Conservation (phyloP, 495 filamentous ascomycete genomes). For the Baudoinia panamericana region DNA sequence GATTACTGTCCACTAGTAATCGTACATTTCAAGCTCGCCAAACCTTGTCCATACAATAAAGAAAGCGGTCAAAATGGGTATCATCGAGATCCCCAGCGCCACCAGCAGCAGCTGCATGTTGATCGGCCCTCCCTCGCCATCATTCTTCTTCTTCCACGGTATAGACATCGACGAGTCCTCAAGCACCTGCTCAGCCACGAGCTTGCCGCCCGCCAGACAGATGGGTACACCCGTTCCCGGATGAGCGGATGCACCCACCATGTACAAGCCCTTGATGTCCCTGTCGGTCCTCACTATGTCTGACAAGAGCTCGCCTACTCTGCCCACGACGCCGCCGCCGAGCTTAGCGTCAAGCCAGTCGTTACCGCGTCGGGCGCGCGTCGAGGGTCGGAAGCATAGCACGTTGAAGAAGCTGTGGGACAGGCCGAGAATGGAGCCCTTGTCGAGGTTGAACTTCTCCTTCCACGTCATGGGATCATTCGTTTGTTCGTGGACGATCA, state of each 20-base stretch:
- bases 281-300: constrained; percentile 21
- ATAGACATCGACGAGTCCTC: constrained; percentile 28
- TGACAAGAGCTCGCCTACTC: constrained; percentile 5
- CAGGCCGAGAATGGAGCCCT: constrained; percentile 55
- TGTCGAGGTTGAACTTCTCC: constrained; percentile 52
- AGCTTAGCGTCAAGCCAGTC: constrained; percentile 7
- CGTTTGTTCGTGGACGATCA: constrained; percentile 44
- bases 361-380: constrained; percentile 16
- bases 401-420: constrained; percentile 61
- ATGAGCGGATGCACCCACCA: constrained; percentile 59
- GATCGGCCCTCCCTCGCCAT: constrained; percentile 8
- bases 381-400: constrained; percentile 48
- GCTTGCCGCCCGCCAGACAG: constrained; percentile 47
- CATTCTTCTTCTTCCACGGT: constrained; percentile 29
- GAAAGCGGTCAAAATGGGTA: too few species aligned
- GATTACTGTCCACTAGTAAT: too few species aligned
- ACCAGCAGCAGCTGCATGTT: constrained; percentile 23
- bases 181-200: constrained; percentile 46
- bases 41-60: too few species aligned
- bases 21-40: too few species aligned
- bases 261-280: constrained; percentile 39
- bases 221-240: constrained; percentile 63
- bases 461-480: constrained; percentile 53
- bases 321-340: constrained; percentile 7
- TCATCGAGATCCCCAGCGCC: constrained; percentile 21